These are phyloP conservation scores for Tetratostichococcus sp. DNA, from an alignment of 139 green algal species.

Conservation along the genomic window DNA sequence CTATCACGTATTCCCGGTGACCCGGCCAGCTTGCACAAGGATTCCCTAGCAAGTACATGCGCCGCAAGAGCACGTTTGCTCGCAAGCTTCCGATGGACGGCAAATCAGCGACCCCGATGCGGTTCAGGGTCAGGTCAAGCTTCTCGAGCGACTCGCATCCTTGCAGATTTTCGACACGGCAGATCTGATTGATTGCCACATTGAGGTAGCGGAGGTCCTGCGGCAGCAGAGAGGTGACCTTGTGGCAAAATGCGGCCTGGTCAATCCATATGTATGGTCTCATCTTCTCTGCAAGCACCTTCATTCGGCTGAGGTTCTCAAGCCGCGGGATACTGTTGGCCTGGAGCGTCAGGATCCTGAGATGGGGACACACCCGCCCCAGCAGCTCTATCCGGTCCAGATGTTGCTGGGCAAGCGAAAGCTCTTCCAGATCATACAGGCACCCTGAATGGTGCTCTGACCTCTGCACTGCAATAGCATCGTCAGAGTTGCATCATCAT, in stretches of 20 bases:
- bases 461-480: constrained; percentile 30
- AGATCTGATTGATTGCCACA: constrained; percentile 89
- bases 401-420: constrained; percentile 84
- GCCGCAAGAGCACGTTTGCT: constrained; percentile 32
- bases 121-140: constrained; percentile 92
- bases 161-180: constrained; percentile 80
- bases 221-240: constrained; percentile 1
- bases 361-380: constrained; percentile 62
- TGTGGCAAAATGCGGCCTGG: not conserved
- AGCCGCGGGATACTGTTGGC: constrained; percentile 88
- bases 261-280: not conserved
- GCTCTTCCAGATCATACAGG: constrained; percentile 80
- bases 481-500: not conserved
- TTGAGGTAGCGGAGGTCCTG: constrained; percentile 92
- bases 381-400: constrained; percentile 86
- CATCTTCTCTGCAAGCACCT: constrained; percentile 37
- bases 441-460: constrained; percentile 87
- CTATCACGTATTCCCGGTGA: constrained; percentile 78
- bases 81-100: constrained; percentile 46
- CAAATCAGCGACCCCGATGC: constrained; percentile 54
- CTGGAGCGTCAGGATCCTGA: constrained; percentile 90
- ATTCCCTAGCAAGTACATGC: constrained; percentile 86
- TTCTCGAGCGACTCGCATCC: constrained; percentile 83
- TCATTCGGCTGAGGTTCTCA: constrained; percentile 85
- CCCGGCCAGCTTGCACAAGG: constrained; percentile 76